Conservation (phyloP, 1,284 basidiomycete genomes). For the Sanghuangporus baumii region DNA sequence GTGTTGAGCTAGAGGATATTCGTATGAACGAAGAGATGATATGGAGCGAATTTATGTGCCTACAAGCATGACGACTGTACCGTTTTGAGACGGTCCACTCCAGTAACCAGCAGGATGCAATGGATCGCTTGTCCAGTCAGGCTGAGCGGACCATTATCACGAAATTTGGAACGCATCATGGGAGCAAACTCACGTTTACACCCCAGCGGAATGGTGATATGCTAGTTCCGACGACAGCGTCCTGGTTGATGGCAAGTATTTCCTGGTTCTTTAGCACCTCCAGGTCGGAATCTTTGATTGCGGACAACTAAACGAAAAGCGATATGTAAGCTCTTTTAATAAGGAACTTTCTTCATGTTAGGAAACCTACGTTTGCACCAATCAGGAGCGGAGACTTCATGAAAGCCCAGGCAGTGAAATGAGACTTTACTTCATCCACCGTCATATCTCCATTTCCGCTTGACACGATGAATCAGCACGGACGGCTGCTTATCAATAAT, state of each 20-base stretch:
- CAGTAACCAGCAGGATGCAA: slow-evolving; percentile 47
- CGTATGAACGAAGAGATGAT: slow-evolving; percentile 1
- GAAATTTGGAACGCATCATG: not conserved
- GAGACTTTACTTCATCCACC: slow-evolving; percentile 54
- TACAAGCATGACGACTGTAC: slow-evolving; percentile 52
- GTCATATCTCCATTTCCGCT: slow-evolving; percentile 55
- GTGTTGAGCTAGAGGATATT: slow-evolving; percentile 38
- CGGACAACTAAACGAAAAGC: slow-evolving; percentile 36
- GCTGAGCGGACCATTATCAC: slow-evolving; percentile 25
- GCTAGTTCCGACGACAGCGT: slow-evolving; percentile 52
- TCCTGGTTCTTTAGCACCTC: slow-evolving; percentile 56
- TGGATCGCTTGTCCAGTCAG: slow-evolving; percentile 42
- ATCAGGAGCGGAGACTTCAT: slow-evolving; percentile 56
- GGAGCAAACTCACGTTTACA: slow-evolving; percentile 36
- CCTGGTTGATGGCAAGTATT: slow-evolving; percentile 66
- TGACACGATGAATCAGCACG: not conserved
- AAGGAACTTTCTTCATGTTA: slow-evolving; percentile 24
- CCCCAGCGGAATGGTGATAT: slow-evolving; percentile 68
- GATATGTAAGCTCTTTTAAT: slow-evolving; percentile 29
- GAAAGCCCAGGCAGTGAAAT: slow-evolving; percentile 62
- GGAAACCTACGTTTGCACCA: slow-evolving; percentile 30
- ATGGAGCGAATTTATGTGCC: slow-evolving; percentile 13
- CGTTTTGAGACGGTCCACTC: slow-evolving; percentile 45
- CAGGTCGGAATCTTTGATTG: slow-evolving; percentile 42
- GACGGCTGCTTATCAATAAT: not conserved